Conservation (phyloP, 148 eudicot genomes). For the Silene uniflora region DNA sequence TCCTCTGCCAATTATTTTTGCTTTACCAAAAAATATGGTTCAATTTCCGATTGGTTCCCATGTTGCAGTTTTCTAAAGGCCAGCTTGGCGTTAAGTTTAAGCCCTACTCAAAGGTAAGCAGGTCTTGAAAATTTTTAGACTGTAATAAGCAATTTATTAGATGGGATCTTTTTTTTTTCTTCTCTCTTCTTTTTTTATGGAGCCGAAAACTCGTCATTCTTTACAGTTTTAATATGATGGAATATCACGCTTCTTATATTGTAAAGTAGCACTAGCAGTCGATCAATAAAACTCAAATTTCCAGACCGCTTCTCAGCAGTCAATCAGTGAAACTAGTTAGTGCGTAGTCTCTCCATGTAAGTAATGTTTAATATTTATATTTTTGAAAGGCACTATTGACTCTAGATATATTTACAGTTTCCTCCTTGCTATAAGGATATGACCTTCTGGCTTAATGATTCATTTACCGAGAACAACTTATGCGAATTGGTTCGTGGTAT, state of each 20-base stretch:
- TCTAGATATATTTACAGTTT: conserved; percentile 43
- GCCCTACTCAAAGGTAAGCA: conserved; percentile 86
- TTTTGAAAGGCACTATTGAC: neutral
- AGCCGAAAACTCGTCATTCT: neutral
- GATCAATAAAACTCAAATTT: no score
- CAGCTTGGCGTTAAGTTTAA: conserved; percentile 85
- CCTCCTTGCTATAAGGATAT: conserved; percentile 96
- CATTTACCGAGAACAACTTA: conserved; percentile 89
- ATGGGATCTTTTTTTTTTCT: neutral
- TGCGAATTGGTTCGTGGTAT: conserved; percentile 91
- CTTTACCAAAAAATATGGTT: neutral
- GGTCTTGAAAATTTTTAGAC: neutral
- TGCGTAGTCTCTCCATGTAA: neutral
- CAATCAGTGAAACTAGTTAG: neutral
- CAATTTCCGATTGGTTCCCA: conserved; percentile 9
- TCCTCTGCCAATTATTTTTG: neutral
- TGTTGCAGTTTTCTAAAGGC: conserved; percentile 71
- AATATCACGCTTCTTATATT: neutral
- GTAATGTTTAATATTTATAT: neutral
- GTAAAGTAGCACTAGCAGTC: neutral
- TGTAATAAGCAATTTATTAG: neutral
- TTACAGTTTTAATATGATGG: neutral
- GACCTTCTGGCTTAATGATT: conserved; percentile 91
- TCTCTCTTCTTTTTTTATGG: neutral
- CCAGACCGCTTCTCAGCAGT: no score